phyloP scores from a whole-genome alignment of 2,329 filamentous ascomycete genomes.

The Scleromitrula shiraiana region DNA sequence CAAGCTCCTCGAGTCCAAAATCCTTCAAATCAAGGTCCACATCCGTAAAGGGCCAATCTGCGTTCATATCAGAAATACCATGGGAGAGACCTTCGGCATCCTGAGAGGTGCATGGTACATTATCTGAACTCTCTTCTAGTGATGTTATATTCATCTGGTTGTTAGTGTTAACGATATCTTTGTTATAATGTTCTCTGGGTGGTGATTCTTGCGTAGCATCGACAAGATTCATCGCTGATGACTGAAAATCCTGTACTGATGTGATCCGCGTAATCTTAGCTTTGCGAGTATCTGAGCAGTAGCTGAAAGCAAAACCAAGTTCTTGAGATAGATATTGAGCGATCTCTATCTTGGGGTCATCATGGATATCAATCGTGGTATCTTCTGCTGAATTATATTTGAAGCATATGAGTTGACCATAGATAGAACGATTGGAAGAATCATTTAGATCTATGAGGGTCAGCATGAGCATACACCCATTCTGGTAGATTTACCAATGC shows the following conservation, averaged over 20 bases:
- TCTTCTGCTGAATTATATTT: constrained; percentile 4
- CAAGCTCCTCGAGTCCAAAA: neutral
- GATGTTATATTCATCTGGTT: neutral
- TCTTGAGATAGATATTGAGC: neutral
- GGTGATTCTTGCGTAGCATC: neutral
- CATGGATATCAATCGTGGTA: constrained; percentile 1
- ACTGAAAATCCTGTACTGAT: neutral
- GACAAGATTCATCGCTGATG: neutral
- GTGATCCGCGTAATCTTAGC: neutral
- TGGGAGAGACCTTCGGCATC: neutral
- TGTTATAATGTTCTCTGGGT: too few relatives aligned
- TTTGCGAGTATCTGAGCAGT: neutral
- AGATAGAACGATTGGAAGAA: constrained; percentile 11
- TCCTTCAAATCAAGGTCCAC: neutral
- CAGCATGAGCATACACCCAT: neutral
- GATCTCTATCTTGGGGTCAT: constrained; percentile 1
- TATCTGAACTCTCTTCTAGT: neutral
- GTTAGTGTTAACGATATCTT: neutral
- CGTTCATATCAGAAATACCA: neutral
- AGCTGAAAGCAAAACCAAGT: neutral
- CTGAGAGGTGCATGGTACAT: neutral
- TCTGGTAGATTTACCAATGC: constrained; percentile 8
- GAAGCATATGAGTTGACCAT: constrained; percentile 13
- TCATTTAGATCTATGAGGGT: constrained; percentile 14
- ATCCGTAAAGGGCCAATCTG: neutral